A percentile compares a stretch with the other conserved stretches of the same genome.
phyloP scores from a whole-genome alignment of 495 filamentous ascomycete genomes.

The Evernia prunastri region DNA sequence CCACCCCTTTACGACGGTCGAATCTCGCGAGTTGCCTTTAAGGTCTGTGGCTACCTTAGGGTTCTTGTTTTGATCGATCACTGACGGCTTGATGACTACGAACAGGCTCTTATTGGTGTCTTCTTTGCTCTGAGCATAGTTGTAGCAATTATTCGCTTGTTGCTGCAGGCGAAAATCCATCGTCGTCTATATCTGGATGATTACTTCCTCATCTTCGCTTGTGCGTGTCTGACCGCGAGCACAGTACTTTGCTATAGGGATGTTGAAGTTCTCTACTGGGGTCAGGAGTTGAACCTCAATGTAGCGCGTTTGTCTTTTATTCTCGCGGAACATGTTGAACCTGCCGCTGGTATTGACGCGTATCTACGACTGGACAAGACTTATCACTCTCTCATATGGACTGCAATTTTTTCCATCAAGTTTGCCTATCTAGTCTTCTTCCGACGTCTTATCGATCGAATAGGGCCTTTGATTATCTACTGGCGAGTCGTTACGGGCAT shows the following conservation, averaged over 20 bases:
- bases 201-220: conserved; percentile 16
- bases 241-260: conserved; percentile 4
- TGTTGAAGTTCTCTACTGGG: background rate
- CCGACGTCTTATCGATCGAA: conserved; percentile 16
- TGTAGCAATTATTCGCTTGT: conserved; percentile 1
- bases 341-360: background rate
- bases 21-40: conserved; percentile 8
- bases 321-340: background rate
- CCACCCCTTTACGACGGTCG: background rate
- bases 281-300: background rate
- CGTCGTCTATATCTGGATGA: conserved; percentile 17
- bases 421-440: conserved; percentile 20
- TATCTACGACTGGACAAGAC: background rate
- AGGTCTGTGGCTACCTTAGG: background rate
- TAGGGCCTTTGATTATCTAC: conserved; percentile 13
- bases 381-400: conserved; percentile 14
- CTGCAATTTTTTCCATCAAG: conserved; percentile 20
- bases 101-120: conserved; percentile 9
- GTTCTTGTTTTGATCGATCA: too few species aligned
- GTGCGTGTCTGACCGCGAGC: conserved; percentile 4
- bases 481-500: conserved; percentile 18
- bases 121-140: conserved; percentile 9
- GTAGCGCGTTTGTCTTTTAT: too few species aligned
- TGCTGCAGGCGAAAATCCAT: conserved; percentile 4
- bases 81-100: background rate